These are phyloP conservation scores for Monosporascus sp. DNA, from an alignment of 2,329 filamentous ascomycete genomes.

Conservation along the genomic window DNA sequence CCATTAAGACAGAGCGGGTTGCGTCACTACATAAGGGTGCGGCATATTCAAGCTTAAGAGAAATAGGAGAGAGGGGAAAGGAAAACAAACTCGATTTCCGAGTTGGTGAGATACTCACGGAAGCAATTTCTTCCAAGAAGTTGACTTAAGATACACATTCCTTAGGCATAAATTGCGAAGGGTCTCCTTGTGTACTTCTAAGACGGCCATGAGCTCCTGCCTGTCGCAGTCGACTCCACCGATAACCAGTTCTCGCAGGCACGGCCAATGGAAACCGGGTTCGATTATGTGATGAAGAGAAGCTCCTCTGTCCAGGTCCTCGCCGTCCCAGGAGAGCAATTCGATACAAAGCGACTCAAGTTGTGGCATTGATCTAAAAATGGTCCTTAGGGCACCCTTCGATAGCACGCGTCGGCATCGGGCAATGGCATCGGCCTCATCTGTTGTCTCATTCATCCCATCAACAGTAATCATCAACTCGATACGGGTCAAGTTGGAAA, in stretches of 20 bases:
- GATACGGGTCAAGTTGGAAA: constrained; percentile 17
- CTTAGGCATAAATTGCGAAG: constrained; percentile 19
- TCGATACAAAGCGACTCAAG: constrained; percentile 18
- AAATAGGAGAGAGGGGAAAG: background rate
- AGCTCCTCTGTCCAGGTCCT: constrained; percentile 7
- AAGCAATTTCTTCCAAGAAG: constrained; percentile 21
- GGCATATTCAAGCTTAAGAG: background rate
- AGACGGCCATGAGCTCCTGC: constrained; percentile 16
- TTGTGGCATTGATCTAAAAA: constrained; percentile 17
- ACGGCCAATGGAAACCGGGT: constrained; percentile 17
- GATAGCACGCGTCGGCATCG: constrained; percentile 13
- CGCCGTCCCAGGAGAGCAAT: constrained; percentile 8
- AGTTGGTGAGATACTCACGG: background rate
- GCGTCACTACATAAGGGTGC: too few species aligned
- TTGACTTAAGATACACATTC: constrained; percentile 15
- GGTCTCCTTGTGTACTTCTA: constrained; percentile 19
- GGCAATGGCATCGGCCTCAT: constrained; percentile 4
- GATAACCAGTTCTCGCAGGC: constrained; percentile 17
- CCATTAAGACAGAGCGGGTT: too few species aligned
- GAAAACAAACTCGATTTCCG: background rate
- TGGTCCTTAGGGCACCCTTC: constrained; percentile 16
- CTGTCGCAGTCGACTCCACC: constrained; percentile 17
- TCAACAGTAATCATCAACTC: constrained; percentile 15
- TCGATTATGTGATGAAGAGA: constrained; percentile 16
- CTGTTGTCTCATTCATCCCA: constrained; percentile 1